Evolutionary conservation across 305 asterid genomes (phyloP), one percentile per base, ranked within the genome.

Genomic region (Stenogyne calaminthoides): DNA sequence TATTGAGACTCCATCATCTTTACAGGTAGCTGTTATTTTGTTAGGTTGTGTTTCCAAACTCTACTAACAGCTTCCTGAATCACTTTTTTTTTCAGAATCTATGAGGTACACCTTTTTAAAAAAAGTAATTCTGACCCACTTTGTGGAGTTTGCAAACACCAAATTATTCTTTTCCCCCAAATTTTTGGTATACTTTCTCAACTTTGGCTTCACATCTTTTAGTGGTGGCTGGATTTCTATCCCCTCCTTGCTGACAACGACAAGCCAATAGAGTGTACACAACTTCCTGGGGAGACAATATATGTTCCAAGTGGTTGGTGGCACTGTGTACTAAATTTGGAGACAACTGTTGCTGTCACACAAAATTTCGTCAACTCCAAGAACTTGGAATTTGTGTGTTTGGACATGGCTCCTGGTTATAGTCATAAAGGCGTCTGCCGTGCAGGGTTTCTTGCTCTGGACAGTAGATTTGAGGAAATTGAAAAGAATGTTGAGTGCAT

Each of bases 221-320:
- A 95, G 99, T 95, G 99, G 99, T 95, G 99, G 99, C 88, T 95
- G 89, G 98, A 95, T 77, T 92, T 84, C 80, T 95, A 95, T 79
- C 98, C 99, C 68, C 91, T 89, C 77, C 96, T 95, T 68, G 77
- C 88, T 77, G 96, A 89, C 34, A 71, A 85, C 22, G 99, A 95
- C 73, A 95, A 89, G 83, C 99, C 99, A 2, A 92, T 95, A 69
- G 99, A 95, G 75, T 90, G 96, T 79, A 95, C 99, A 52, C 99
- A 95, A 82, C 88, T 89, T 81, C 99, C 99, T 65, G 99, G 99
- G 27, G 98, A 95, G 84, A 95, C 98, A 54, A 88, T 95, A 88
- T 90, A 77, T 81, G 99, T 95, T 27, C 99, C 99, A 55, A 95
- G 92, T 82, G 99, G 99, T 64, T 95, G 99, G 99, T 95, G 99